Evolutionary conservation across 768 basidiomycete genomes (phyloP).

Genomic region (Tricholoma sp.): DNA sequence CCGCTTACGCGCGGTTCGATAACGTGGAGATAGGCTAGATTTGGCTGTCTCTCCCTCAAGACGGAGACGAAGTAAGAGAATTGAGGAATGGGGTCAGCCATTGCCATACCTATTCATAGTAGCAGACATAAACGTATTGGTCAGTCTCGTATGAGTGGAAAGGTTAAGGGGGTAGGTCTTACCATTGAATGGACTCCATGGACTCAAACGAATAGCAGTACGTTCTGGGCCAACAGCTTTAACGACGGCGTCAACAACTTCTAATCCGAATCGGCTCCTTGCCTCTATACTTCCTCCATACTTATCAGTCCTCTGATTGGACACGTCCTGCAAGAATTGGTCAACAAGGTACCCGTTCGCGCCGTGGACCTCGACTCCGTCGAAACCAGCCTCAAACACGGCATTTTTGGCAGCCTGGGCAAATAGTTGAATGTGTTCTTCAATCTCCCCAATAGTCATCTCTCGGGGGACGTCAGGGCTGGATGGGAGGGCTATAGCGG

Average conservation of each 20-base stretch:
- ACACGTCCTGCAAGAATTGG: constrained; percentile 53
- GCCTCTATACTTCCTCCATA: constrained; percentile 68
- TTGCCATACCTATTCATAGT: constrained; percentile 36
- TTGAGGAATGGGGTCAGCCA: constrained; percentile 49
- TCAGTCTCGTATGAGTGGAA: constrained; percentile 9
- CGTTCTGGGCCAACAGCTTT: constrained; percentile 48
- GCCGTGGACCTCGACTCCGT: constrained; percentile 50
- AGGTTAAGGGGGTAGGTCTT: constrained; percentile 3
- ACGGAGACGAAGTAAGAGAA: constrained; percentile 45
- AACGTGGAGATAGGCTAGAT: constrained; percentile 7
- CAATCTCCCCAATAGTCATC: constrained; percentile 43
- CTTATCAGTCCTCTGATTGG: constrained; percentile 54
- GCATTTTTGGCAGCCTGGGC: constrained; percentile 52
- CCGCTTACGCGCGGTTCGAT: constrained; percentile 12
- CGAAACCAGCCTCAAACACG: constrained; percentile 56
- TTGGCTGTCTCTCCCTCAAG: constrained; percentile 34
- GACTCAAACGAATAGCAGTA: constrained; percentile 53
- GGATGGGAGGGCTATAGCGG: constrained; percentile 20
- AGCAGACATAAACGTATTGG: too few species aligned
- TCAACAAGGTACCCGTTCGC: constrained; percentile 48
- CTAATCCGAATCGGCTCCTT: constrained; percentile 50
- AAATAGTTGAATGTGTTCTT: constrained; percentile 45
- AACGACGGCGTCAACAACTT: constrained; percentile 47
- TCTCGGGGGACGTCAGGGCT: constrained; percentile 28
- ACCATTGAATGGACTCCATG: constrained; percentile 45